Percentiles rank a stretch among this genome's conserved stretches.
Conservation (phyloP, 441 rosid genomes). For the Gossypium gossypioides region DNA sequence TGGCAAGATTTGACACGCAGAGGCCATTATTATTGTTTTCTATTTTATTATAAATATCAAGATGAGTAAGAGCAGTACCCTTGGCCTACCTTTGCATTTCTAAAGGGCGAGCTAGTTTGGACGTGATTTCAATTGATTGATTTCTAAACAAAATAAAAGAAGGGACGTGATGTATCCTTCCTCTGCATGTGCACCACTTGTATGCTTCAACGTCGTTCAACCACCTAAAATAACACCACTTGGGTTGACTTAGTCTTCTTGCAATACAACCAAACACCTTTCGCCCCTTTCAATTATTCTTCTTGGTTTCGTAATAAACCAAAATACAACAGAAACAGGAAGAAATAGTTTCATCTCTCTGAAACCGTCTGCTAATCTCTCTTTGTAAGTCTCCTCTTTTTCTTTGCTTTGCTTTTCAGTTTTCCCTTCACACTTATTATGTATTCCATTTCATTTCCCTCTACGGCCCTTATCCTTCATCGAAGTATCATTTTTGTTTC, state of each 20-base stretch:
- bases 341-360: background rate
- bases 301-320: background rate
- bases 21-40: background rate
- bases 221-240: background rate
- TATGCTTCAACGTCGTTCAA: background rate
- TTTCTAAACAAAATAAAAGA: background rate
- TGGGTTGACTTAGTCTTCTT: constrained; percentile 29
- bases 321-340: background rate
- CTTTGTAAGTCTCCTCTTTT: constrained; percentile 6
- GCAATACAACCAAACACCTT: background rate
- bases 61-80: background rate
- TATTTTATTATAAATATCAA: background rate
- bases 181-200: constrained; percentile 34
- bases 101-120: too few species aligned
- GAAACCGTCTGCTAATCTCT: background rate
- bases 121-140: background rate
- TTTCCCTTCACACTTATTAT: background rate
- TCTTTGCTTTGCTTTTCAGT: background rate
- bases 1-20: background rate
- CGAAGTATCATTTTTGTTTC: constrained; percentile 16
- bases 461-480: background rate
- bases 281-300: background rate
- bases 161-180: background rate
- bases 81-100: background rate
- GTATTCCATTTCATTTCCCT: background rate